Evolutionary conservation across 345 rosid species (phyloP), one percentile per base, ranked within the genome.

Genomic region (Bruguiera sexangula): DNA sequence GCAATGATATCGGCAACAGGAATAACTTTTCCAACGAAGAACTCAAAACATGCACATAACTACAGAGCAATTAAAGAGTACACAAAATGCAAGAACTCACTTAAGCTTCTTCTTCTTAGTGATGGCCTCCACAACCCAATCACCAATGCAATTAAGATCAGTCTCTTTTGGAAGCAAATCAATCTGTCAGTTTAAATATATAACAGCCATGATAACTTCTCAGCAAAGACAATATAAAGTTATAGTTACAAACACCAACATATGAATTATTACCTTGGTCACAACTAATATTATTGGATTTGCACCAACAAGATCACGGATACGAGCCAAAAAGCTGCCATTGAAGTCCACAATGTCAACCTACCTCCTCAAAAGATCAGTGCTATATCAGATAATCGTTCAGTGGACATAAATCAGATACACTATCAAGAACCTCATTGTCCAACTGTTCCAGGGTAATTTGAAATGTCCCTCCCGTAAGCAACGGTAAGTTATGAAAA

Each of bases 111-210:
- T 94, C 84, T 88, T 94, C 84, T 80, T 94, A 20, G 81, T 85
- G 63, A 83, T 88, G 32, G 93, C 83, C 65, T 94, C 98, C 30
- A 89, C 98, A 59, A 88, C 96, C 97, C 98, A 94, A 85, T 94
- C 98, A 10, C 97, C 98, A 15, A 94, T 69, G 79, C 97, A 94
- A 71, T 94, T 91, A 80, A 94, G 76, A 82, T 91, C 90, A 5
- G 97, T 91, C 66, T 89, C 98, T 77, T 82, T 94, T 1, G 98
- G 98, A 76, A 94, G 97, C 56, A 91, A 93, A 84, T 91, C 98
- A 53, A 94, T 76, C 96, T 91, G 71, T 67, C 52, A 76, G 60
- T 53, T 64, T 2, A 27, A 81, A 75, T 68, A 9, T 37, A 65
- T 52, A 36, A 62, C 63, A 29, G 20, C 34, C 24, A 29, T 68